These are phyloP conservation scores for Zizania latifolia DNA, from an alignment of 176 grass and related monocot genomes.

Conservation along the genomic window DNA sequence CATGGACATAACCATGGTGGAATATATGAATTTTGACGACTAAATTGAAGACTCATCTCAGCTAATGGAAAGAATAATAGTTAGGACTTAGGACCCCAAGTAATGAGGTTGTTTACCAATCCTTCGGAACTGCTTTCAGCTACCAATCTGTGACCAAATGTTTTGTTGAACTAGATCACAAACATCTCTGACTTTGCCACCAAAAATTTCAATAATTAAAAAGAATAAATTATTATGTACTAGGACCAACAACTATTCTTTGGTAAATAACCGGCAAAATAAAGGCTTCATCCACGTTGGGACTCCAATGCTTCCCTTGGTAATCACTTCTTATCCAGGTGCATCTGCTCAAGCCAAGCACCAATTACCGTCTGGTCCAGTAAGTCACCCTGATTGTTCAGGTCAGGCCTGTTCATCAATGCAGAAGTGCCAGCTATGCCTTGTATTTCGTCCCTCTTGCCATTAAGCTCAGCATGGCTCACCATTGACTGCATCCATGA, in stretches of 20 bases:
- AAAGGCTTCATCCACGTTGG: constrained; percentile 6
- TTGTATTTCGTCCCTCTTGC: constrained; percentile 15
- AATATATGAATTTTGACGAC: constrained; percentile 22
- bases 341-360: constrained; percentile 86
- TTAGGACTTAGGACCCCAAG: constrained; percentile 49
- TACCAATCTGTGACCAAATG: constrained; percentile 31
- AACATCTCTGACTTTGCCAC: constrained; percentile 38
- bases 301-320: neutral
- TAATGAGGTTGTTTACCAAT: constrained; percentile 36
- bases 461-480: constrained; percentile 36
- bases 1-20: constrained; percentile 13
- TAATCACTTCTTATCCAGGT: constrained; percentile 51
- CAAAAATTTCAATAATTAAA: constrained; percentile 59
- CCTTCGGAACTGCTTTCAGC: constrained; percentile 27
- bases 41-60: constrained; percentile 20
- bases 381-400: constrained; percentile 26
- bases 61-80: constrained; percentile 58
- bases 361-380: constrained; percentile 50
- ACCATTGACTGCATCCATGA: constrained; percentile 73
- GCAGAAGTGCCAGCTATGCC: constrained; percentile 8
- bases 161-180: constrained; percentile 40
- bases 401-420: constrained; percentile 25
- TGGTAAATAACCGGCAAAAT: constrained; percentile 40
- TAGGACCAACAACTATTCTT: constrained; percentile 47
- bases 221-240: constrained; percentile 84